Evolutionary conservation across 208 protist genomes (phyloP).

Genomic region (Trypanosoma grayi): DNA sequence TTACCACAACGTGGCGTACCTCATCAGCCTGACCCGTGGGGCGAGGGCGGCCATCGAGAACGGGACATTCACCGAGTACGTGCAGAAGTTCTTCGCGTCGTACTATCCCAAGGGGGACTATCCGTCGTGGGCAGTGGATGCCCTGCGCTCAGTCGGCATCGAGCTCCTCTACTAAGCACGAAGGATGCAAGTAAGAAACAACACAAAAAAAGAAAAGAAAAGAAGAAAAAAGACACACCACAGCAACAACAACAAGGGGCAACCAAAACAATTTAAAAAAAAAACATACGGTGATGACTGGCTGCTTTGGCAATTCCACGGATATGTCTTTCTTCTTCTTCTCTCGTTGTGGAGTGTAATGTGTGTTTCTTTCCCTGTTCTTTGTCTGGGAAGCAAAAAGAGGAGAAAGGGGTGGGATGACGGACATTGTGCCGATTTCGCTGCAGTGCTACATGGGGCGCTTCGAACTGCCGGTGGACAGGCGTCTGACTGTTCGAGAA

Average conservation of each 20-base stretch:
- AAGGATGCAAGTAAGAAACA: not conserved
- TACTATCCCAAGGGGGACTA: constrained; percentile 88
- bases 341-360: no score
- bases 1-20: constrained; percentile 98
- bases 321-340: no score
- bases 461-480: constrained; percentile 40
- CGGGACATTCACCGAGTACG: constrained; percentile 80
- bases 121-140: constrained; percentile 87
- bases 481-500: constrained; percentile 33
- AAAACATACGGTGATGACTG: no score
- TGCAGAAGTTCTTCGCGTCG: constrained; percentile 81
- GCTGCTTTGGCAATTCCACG: no score
- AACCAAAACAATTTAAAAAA: not conserved
- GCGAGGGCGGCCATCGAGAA: constrained; percentile 82
- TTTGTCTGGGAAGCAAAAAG: not conserved
- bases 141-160: constrained; percentile 79
- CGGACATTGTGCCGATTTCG: constrained; percentile 30
- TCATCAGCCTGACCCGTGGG: constrained; percentile 91
- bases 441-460: constrained; percentile 67
- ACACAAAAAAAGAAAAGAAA: not conserved
- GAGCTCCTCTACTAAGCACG: constrained; percentile 34
- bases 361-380: not conserved
- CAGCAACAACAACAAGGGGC: no score
- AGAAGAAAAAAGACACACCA: not conserved
- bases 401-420: constrained; percentile 3